These are phyloP conservation scores for Drosera capensis DNA, from an alignment of 148 eudicot genomes.

Conservation along the genomic window DNA sequence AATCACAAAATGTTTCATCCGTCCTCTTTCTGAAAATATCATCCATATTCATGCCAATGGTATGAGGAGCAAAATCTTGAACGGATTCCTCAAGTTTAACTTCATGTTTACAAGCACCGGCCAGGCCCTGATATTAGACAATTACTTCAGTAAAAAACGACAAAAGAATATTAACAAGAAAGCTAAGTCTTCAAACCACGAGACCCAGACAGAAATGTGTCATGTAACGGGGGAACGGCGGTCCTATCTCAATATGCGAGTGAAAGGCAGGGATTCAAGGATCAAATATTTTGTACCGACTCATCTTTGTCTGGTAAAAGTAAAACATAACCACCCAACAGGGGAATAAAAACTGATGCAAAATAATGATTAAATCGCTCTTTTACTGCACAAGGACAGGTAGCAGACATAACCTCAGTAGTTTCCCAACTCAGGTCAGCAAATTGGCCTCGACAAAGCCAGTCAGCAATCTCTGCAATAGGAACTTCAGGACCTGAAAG, in stretches of 20 bases:
- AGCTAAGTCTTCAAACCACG: too few species aligned
- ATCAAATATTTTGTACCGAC: too few species aligned
- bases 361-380: too few species aligned
- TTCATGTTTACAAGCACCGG: slow-evolving; percentile 9
- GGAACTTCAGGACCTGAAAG: slow-evolving; percentile 64
- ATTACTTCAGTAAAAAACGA: neutral
- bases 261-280: too few species aligned
- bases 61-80: slow-evolving; percentile 14
- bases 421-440: slow-evolving; percentile 16
- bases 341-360: slow-evolving; percentile 5
- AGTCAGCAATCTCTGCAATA: slow-evolving; percentile 51
- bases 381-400: neutral
- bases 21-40: slow-evolving; percentile 35
- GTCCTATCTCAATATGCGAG: too few species aligned
- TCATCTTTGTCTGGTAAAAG: too few species aligned
- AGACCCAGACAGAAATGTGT: too few species aligned
- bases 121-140: slow-evolving; percentile 20
- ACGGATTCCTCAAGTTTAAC: slow-evolving; percentile 43
- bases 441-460: slow-evolving; percentile 44
- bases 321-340: too few species aligned
- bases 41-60: slow-evolving; percentile 7
- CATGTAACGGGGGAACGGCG: too few species aligned
- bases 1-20: slow-evolving; percentile 43
- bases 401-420: slow-evolving; percentile 27
- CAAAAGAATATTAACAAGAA: neutral